Evolutionary conservation across 1,139 yeast genomes (phyloP).

Genomic region (Candida sp.): DNA sequence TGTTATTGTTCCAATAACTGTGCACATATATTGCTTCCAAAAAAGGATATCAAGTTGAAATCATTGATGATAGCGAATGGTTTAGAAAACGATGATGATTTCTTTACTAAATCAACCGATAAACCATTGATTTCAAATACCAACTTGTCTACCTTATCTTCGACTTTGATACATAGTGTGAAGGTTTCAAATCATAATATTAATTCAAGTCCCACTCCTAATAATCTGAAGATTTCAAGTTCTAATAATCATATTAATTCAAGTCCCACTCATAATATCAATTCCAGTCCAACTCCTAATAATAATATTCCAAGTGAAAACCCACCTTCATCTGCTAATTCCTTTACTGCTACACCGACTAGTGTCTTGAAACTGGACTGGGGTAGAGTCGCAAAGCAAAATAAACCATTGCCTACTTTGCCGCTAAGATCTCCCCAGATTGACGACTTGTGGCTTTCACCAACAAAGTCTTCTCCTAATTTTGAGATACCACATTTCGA

Average conservation of each 20-base stretch:
- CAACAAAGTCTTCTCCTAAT: background rate
- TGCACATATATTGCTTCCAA: constrained; percentile 8
- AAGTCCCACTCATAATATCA: background rate
- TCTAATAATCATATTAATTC: background rate
- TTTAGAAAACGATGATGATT: constrained; percentile 3
- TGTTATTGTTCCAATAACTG: constrained; percentile 5
- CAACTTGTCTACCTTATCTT: background rate
- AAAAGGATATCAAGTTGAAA: constrained; percentile 2
- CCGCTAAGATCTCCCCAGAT: constrained; percentile 1
- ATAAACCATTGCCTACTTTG: background rate
- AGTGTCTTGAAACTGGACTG: background rate
- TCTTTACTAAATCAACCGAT: background rate
- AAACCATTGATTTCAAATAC: background rate
- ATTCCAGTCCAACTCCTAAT: background rate
- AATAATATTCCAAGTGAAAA: too few species aligned
- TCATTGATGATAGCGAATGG: constrained; percentile 5
- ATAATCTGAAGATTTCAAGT: background rate
- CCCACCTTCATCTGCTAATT: background rate
- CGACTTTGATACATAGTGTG: background rate
- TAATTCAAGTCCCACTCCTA: background rate
- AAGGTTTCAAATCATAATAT: background rate
- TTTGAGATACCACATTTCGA: background rate
- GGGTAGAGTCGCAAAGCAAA: background rate
- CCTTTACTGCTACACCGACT: background rate
- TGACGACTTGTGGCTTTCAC: constrained; percentile 1